Conservation (phyloP, 2,329 filamentous ascomycete genomes). For the Calycina herbarum region DNA sequence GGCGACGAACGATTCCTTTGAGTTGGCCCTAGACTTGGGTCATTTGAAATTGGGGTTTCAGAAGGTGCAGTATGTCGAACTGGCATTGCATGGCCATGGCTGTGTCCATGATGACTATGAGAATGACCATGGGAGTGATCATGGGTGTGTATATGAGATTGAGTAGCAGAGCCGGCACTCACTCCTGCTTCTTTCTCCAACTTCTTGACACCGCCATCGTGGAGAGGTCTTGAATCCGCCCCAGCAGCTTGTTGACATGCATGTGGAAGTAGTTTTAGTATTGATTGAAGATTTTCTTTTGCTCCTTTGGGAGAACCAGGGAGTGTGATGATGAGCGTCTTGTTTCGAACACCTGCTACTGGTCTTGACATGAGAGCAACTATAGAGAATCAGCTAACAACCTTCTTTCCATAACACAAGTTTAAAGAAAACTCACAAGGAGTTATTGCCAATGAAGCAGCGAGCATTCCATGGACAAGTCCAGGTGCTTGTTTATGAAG, state of each 20-base stretch:
- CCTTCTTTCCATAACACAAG: background rate
- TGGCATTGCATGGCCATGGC: slow-evolving; percentile 62
- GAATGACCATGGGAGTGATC: slow-evolving; percentile 44
- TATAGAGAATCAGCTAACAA: slow-evolving; percentile 42
- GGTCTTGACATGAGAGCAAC: slow-evolving; percentile 97
- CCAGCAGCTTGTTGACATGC: slow-evolving; percentile 90
- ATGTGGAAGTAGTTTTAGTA: slow-evolving; percentile 89
- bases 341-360: slow-evolving; percentile 81
- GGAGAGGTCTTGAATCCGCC: slow-evolving; percentile 74
- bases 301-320: slow-evolving; percentile 95
- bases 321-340: slow-evolving; percentile 80
- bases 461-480: slow-evolving; percentile 92
- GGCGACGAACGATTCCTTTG: slow-evolving; percentile 81
- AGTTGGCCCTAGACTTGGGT: slow-evolving; percentile 60
- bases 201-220: slow-evolving; percentile 78
- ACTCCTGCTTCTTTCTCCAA: slow-evolving; percentile 82
- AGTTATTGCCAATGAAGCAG: slow-evolving; percentile 79
- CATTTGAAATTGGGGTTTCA: slow-evolving; percentile 58
- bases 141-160: slow-evolving; percentile 53
- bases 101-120: slow-evolving; percentile 58
- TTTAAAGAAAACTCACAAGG: slow-evolving; percentile 67
- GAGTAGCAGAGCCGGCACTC: slow-evolving; percentile 18
- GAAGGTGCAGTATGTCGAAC: slow-evolving; percentile 71
- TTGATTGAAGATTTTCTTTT: slow-evolving; percentile 84
- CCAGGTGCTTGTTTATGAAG: slow-evolving; percentile 86